Base-by-base conservation (phyloP, 306 rosid genomes). In the Quercus berberidifolia region DNA sequence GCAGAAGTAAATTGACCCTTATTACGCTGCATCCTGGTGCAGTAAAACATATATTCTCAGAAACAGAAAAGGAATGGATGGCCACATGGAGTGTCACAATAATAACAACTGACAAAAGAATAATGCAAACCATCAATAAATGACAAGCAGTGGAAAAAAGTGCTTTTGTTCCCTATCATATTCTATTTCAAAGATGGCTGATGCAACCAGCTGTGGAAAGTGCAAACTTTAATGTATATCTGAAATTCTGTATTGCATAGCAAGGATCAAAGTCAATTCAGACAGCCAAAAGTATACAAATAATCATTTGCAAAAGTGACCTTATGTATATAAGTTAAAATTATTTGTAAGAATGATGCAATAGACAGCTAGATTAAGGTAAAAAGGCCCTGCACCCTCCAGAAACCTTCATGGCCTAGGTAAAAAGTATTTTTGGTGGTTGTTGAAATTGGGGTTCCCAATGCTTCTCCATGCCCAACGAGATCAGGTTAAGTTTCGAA, bases 1-100 rank as follows among this genome's bases (percentile, higher is more conserved):
- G 97, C 20, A 63, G 98, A 94, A 81, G 97, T 88, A 87, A 94
- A 94, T 59, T 94, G 98, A 30, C 98, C 98, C 88, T 94, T 94
- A 80, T 88, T 94, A 60, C 98, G 98, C 74, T 92, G 95, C 98
- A 94, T 94, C 93, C 98, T 94, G 86, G 58, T 69, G 82, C 65
- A 25, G 35, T 69, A 25, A 52, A 62, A 70, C 79, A 87, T 71
- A 81, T 55, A 79, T 57, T 72, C 68, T 72, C 79, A 81, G 71
- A 46, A 25, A 82, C 75, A 57, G 59, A 80, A 70, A 49, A 82
- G 8, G 60, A 79, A 75, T 58, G 28, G 17, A 26, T 3, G 1
- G 73, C 63, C 8, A 76, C 55, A 28, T 18, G 33, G 8, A 41
- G 38, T 17, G n/a, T 20, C 31, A 74, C 20, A 59, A 63, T 30